Evolutionary conservation across 2,329 filamentous ascomycete species (phyloP).

Genomic region (Leptographium procerum): DNA sequence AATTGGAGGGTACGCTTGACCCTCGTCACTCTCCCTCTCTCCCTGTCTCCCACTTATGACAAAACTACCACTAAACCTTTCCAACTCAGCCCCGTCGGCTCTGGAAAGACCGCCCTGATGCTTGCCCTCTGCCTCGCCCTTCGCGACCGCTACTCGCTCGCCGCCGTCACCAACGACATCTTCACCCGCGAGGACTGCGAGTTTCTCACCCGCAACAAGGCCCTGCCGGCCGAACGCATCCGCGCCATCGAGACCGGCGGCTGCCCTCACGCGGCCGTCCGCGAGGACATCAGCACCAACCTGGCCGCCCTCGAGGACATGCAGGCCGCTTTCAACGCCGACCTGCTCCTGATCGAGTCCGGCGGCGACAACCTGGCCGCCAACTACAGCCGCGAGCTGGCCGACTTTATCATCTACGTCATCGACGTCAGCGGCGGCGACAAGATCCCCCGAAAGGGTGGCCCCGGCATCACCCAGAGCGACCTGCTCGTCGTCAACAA

Average conservation of each 20-base stretch:
- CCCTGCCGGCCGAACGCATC: conserved; percentile 74
- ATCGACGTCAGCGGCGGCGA: conserved; percentile 95
- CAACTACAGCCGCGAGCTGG: conserved; percentile 90
- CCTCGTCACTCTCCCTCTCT: neutral
- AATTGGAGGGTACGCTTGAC: conserved; percentile 71
- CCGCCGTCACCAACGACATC: conserved; percentile 97
- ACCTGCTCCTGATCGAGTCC: conserved; percentile 86
- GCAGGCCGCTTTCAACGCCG: conserved; percentile 68
- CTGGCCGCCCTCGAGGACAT: conserved; percentile 84
- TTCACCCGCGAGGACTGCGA: conserved; percentile 98
- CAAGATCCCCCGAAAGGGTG: conserved; percentile 92
- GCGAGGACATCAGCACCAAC: conserved; percentile 92
- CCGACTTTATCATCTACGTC: conserved; percentile 97
- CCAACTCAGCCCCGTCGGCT: conserved; percentile 71
- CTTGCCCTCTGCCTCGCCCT: conserved; percentile 80
- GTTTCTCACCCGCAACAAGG: conserved; percentile 80
- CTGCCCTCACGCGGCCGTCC: conserved; percentile 91
- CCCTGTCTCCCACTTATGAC: neutral
- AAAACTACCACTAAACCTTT: neutral
- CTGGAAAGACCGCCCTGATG: conserved; percentile 96
- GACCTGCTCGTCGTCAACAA: conserved; percentile 94
- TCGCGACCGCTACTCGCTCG: conserved; percentile 71
- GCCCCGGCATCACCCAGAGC: conserved; percentile 92
- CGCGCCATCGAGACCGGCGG: conserved; percentile 95
- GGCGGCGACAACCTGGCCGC: conserved; percentile 95